Base-by-base conservation (phyloP, 2,329 filamentous ascomycete genomes). In the Exserohilum rostratum region DNA sequence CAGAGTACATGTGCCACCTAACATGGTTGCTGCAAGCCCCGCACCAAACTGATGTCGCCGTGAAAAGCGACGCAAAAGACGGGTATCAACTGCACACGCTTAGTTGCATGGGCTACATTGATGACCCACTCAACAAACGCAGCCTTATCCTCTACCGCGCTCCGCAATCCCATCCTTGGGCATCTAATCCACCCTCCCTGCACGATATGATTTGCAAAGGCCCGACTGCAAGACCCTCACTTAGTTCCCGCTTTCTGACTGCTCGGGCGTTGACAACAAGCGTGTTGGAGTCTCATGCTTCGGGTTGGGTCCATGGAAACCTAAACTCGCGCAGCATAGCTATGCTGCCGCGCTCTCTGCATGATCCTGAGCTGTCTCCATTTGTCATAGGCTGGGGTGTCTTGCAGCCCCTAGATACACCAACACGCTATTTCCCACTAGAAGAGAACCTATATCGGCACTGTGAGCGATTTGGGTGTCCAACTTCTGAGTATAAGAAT, bases 381-480 rank as follows among this genome's bases (percentile, higher is more conserved):
- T 58, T 54, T 30, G 46, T 60, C 3, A 29, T 64, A 7, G 61
- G 59, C 30, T 62, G 61, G 59, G 61, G 60, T 13, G 53, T 51
- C 13, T 33, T 55, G 4, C 54, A 54, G 25, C 37, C 46, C 2
- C 45, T 47, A 3, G 44, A 49, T 7, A 25, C 22, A 25, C 4
- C 4, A 12, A 35, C 18, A 5, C 54, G 20, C 12, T 31, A 50
- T 12, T 53, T 55, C n/a, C 25, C 55, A 0, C 43, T 61, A 6
- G 61, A 62, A 42, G 54, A 46, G 11, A 80, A 84, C 46, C 44
- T 85, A 0, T 85, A 85, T 57, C 76, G 78, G 0, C 82, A 85
- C 55, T 80, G 80, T 0, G 57, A 61, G 0, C 75, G 82, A 0
- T 80, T 83, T 56, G 81, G 82, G 0, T 55, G 59, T 2, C 69